Evolutionary conservation across 176 grass and related monocot species (phyloP).

Genomic region (Ampelocalamus luodianensis): DNA sequence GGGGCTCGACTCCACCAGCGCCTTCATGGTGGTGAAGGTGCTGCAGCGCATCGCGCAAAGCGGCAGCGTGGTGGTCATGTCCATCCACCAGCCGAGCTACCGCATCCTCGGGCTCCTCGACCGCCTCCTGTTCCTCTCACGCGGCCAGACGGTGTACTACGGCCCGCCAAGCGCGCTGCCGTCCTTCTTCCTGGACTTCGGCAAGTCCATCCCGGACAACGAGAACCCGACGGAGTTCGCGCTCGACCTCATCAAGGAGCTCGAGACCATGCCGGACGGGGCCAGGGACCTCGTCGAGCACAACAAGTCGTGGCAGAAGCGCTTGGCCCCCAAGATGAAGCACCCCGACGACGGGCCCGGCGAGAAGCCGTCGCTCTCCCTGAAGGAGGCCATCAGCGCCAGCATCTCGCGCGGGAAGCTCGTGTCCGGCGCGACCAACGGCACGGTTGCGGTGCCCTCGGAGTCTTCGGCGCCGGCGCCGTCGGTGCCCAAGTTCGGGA

Average conservation of each 20-base stretch:
- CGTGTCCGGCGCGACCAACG: slow-evolving; percentile 76
- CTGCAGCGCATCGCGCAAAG: slow-evolving; percentile 92
- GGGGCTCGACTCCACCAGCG: slow-evolving; percentile 97
- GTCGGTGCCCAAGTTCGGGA: slow-evolving; percentile 73
- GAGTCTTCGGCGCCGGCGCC: slow-evolving; percentile 7
- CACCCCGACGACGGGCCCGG: background rate
- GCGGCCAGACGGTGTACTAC: slow-evolving; percentile 90
- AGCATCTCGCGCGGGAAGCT: slow-evolving; percentile 98
- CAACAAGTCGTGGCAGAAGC: slow-evolving; percentile 74
- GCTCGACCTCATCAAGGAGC: slow-evolving; percentile 86
- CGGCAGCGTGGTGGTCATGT: slow-evolving; percentile 93
- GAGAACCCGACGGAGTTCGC: slow-evolving; percentile 98
- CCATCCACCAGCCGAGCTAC: slow-evolving; percentile 98
- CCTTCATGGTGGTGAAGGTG: slow-evolving; percentile 95
- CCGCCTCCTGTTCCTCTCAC: slow-evolving; percentile 89
- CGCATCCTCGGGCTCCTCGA: slow-evolving; percentile 88
- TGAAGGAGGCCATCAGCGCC: slow-evolving; percentile 78
- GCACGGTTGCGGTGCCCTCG: slow-evolving; percentile 24
- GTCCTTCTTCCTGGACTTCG: slow-evolving; percentile 86
- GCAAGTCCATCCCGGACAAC: slow-evolving; percentile 81
- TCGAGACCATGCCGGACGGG: slow-evolving; percentile 66
- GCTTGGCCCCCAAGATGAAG: slow-evolving; percentile 35
- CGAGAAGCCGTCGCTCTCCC: slow-evolving; percentile 53
- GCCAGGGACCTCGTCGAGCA: slow-evolving; percentile 65
- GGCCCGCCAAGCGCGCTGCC: slow-evolving; percentile 64